phyloP scores from a whole-genome alignment of 305 asterid species.

The Solanum aculeatissimum region DNA sequence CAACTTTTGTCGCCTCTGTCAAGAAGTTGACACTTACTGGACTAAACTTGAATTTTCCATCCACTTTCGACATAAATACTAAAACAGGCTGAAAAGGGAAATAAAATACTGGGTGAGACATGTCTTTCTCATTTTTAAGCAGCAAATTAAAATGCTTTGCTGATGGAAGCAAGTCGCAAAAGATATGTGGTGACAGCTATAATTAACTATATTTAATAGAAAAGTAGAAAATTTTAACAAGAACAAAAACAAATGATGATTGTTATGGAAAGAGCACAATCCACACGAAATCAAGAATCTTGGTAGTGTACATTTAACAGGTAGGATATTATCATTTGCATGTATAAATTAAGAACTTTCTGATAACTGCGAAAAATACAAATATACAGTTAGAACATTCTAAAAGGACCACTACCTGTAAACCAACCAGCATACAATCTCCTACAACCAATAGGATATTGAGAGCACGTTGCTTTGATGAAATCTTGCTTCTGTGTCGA shows the following conservation, averaged over 20 bases:
- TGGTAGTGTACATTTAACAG: not conserved
- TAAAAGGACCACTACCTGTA: conserved; percentile 34
- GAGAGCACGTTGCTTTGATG: conserved; percentile 63
- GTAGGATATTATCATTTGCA: not conserved
- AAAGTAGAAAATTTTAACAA: not conserved
- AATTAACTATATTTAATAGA: not conserved
- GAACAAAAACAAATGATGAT: not conserved
- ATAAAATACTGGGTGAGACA: not conserved
- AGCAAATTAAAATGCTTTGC: not conserved
- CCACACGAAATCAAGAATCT: not conserved
- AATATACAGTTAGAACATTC: not conserved
- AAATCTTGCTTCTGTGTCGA: conserved; percentile 47
- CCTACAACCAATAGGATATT: conserved; percentile 61
- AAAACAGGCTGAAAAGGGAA: conserved; percentile 61
- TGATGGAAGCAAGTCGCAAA: not conserved
- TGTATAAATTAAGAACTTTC: not conserved
- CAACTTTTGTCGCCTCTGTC: conserved; percentile 64
- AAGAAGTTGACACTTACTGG: conserved; percentile 86
- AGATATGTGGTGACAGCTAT: not conserved
- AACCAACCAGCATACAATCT: conserved; percentile 68
- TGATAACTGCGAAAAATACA: not conserved
- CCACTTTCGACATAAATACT: conserved; percentile 89
- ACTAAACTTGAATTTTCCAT: conserved; percentile 79
- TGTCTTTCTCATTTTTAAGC: not conserved
- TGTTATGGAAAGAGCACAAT: not conserved